These are phyloP conservation scores for Aspergillus panamensis DNA, from an alignment of 495 filamentous ascomycete genomes.

Conservation along the genomic window DNA sequence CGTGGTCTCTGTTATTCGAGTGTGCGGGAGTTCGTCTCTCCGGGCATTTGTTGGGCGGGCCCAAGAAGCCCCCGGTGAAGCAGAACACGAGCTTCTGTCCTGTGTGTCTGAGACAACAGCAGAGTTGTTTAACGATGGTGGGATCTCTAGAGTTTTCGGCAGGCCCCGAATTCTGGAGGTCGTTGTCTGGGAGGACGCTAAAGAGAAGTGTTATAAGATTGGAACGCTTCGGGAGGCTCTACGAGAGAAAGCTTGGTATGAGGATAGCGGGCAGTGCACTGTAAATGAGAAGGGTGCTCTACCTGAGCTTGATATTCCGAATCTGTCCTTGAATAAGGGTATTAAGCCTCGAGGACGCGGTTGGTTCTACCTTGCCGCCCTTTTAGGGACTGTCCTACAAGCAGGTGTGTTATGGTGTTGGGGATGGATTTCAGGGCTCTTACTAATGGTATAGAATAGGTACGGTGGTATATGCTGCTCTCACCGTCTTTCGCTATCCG, in stretches of 20 bases:
- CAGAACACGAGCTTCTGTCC: conserved; percentile 40
- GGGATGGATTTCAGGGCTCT: background rate
- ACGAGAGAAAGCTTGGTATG: conserved; percentile 25
- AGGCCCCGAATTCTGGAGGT: conserved; percentile 41
- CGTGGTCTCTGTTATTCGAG: conserved; percentile 50
- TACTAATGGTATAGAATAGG: conserved; percentile 19
- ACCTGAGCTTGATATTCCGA: conserved; percentile 40
- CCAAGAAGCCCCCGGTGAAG: conserved; percentile 40
- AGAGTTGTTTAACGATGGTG: conserved; percentile 44
- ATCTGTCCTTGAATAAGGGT: conserved; percentile 47
- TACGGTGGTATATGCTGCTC: conserved; percentile 29
- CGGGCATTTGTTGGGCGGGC: conserved; percentile 51
- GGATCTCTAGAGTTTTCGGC: conserved; percentile 41
- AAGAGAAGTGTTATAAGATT: conserved; percentile 20
- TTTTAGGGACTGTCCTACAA: conserved; percentile 31
- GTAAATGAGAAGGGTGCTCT: conserved; percentile 19
- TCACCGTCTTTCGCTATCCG: conserved; percentile 35
- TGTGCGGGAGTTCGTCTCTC: conserved; percentile 50
- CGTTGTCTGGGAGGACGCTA: conserved; percentile 34
- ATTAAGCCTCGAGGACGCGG: conserved; percentile 29
- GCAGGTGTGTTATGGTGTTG: conserved; percentile 23
- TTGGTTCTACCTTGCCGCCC: conserved; percentile 37
- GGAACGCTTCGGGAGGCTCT: conserved; percentile 34
- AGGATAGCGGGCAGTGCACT: conserved; percentile 3
- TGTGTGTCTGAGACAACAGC: conserved; percentile 42